Base-by-base conservation (phyloP, 352 stramenopile genomes). In the Plasmopara halstedii region DNA sequence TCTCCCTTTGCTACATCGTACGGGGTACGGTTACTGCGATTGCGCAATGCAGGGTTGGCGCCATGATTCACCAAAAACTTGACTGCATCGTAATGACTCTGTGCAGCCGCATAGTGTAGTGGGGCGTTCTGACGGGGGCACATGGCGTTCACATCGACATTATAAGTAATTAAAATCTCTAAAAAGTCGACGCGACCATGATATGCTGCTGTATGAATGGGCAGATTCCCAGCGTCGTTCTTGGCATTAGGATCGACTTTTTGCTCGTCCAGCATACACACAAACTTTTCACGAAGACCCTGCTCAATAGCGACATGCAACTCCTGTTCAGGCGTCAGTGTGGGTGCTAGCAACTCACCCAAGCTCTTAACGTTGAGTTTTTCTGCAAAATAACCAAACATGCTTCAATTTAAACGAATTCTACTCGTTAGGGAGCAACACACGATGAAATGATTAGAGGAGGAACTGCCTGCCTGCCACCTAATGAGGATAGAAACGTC, bases 351-450 rank as follows among this genome's bases (percentile, higher is more conserved):
- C 46, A 93, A 73, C 70, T 93, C 78, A 46, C 80, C 84, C 61
- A 95, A 47, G 50, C 87, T 89, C 65, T 90, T 92, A 39, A 94
- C 78, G 34, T 95, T 95, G 53, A 93, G 75, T 59, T 88, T 89
- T 50, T 95, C 83, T 22, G 80, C 82, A 42, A 95, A 76, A 66
- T 76, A 95, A 50, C 75, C 83, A 49, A 95, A 95, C 84, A 95
- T 95, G 27, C 13, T 49, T n/a, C n/a, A n/a, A n/a, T n/a, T n/a
- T n/a, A n/a, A n/a, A n/a, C n/a, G n/a, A n/a, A n/a, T n/a, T n/a
- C n/a, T n/a, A n/a, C n/a, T n/a, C n/a, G n/a, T n/a, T n/a, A n/a
- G n/a, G n/a, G n/a, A n/a, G n/a, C n/a, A n/a, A n/a, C n/a, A n/a
- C n/a, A n/a, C n/a, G n/a, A n/a, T n/a, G n/a, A n/a, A n/a, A n/a